Evolutionary conservation across 768 basidiomycete genomes (phyloP).

Genomic region (Amanita rubescens): DNA sequence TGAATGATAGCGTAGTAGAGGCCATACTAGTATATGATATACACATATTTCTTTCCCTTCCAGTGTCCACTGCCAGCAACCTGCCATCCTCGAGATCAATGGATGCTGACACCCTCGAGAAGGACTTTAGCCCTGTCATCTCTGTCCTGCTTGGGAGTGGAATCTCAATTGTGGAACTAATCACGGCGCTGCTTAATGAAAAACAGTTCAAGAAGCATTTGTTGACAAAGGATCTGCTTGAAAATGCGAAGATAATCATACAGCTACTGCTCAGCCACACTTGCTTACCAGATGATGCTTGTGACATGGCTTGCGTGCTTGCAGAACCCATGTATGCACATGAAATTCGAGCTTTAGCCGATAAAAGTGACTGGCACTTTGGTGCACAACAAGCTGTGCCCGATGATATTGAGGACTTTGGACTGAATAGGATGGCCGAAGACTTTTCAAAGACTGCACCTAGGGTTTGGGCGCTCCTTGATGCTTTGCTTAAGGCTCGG

Average conservation of each 20-base stretch:
- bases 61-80: background rate
- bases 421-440: background rate
- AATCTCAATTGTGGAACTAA: conserved; percentile 15
- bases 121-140: no score
- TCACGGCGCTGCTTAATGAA: conserved; percentile 21
- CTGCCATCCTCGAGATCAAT: background rate
- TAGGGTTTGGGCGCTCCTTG: background rate
- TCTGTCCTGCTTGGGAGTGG: no score
- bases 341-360: background rate
- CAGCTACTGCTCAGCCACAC: background rate
- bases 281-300: background rate
- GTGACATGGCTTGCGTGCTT: background rate
- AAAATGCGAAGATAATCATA: background rate
- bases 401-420: background rate
- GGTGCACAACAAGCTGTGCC: background rate
- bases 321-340: background rate
- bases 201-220: background rate
- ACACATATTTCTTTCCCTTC: no score
- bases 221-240: background rate
- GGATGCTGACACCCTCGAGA: no score
- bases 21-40: no score
- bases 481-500: background rate
- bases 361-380: background rate
- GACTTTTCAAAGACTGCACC: background rate
- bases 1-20: no score